These are phyloP conservation scores for Phytophthora palmivora DNA, from an alignment of 352 stramenopile genomes.

Conservation along the genomic window DNA sequence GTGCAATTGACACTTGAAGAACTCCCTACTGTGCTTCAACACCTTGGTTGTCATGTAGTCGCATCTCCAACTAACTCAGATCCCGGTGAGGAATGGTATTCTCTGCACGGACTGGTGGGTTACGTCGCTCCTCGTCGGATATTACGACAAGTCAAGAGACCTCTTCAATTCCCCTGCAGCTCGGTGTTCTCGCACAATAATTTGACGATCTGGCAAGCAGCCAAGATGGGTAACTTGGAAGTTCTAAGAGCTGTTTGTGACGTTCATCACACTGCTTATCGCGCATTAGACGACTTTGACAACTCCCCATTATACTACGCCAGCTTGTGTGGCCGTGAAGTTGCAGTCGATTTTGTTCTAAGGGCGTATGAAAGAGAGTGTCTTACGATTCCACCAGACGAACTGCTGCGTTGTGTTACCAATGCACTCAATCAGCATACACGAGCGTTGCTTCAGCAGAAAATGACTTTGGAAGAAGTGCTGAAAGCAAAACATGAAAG, in stretches of 20 bases:
- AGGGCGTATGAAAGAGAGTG: constrained; percentile 24
- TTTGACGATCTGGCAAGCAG: constrained; percentile 47
- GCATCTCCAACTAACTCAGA: constrained; percentile 5
- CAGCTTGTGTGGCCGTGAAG: constrained; percentile 39
- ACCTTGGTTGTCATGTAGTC: constrained; percentile 39
- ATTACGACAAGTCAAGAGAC: constrained; percentile 33
- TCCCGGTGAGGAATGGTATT: constrained; percentile 27
- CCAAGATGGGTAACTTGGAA: constrained; percentile 33
- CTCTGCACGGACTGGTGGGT: constrained; percentile 28
- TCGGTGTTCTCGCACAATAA: constrained; percentile 22
- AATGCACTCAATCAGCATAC: constrained; percentile 39
- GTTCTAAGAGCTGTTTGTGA: constrained; percentile 34
- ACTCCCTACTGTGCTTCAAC: constrained; percentile 32
- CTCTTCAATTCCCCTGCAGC: constrained; percentile 4
- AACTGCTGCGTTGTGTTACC: constrained; percentile 44
- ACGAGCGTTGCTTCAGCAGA: constrained; percentile 38
- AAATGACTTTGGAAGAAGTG: constrained; percentile 38
- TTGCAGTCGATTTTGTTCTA: constrained; percentile 36
- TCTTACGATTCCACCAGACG: constrained; percentile 24
- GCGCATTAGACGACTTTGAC: constrained; percentile 37
- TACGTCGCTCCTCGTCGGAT: constrained; percentile 37
- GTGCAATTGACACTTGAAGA: constrained; percentile 40
- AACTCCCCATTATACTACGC: constrained; percentile 50
- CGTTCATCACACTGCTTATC: constrained; percentile 24
- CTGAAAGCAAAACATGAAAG: constrained; percentile 20